Evolutionary conservation across 2,329 filamentous ascomycete genomes (phyloP).

Genomic region (Chrysoporthe cubensis): DNA sequence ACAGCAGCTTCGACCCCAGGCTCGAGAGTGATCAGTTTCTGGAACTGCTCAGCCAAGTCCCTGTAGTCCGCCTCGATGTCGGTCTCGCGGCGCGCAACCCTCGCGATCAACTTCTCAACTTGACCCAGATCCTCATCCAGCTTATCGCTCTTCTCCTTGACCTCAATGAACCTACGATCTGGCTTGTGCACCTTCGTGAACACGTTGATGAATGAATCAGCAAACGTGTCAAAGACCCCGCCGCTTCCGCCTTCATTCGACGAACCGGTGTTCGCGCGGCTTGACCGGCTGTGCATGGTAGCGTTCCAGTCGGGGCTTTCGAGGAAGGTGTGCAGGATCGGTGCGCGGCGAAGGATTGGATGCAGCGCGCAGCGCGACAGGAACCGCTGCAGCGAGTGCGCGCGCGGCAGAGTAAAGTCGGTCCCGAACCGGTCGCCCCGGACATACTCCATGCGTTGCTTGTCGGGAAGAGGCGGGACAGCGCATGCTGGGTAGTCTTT

Average conservation of each 20-base stretch:
- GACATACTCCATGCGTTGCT: slow-evolving; percentile 99
- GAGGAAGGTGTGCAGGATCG: slow-evolving; percentile 85
- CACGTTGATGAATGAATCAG: slow-evolving; percentile 95
- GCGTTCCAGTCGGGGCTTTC: slow-evolving; percentile 96
- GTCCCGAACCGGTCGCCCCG: slow-evolving; percentile 91
- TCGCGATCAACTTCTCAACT: slow-evolving; percentile 93
- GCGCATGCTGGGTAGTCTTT: slow-evolving; percentile 90
- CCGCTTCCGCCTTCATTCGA: slow-evolving; percentile 50
- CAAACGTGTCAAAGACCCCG: slow-evolving; percentile 91
- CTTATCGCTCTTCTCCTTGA: slow-evolving; percentile 89
- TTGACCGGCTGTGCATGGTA: slow-evolving; percentile 81
- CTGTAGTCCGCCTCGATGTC: slow-evolving; percentile 88
- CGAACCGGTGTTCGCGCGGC: slow-evolving; percentile 57
- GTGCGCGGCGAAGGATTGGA: slow-evolving; percentile 81
- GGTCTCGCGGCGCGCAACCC: slow-evolving; percentile 83
- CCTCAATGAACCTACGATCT: slow-evolving; percentile 92
- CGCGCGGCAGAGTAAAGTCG: slow-evolving; percentile 88
- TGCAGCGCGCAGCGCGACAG: slow-evolving; percentile 84
- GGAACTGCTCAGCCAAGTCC: slow-evolving; percentile 92
- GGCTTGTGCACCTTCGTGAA: slow-evolving; percentile 97
- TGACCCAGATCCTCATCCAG: slow-evolving; percentile 90
- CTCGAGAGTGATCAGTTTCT: slow-evolving; percentile 87
- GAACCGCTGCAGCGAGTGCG: slow-evolving; percentile 90
- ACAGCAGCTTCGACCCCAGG: slow-evolving; percentile 82
- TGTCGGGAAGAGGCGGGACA: slow-evolving; percentile 92